Conservation (phyloP, 176 grass and related monocot genomes). For the Cenchrus fungigraminus region DNA sequence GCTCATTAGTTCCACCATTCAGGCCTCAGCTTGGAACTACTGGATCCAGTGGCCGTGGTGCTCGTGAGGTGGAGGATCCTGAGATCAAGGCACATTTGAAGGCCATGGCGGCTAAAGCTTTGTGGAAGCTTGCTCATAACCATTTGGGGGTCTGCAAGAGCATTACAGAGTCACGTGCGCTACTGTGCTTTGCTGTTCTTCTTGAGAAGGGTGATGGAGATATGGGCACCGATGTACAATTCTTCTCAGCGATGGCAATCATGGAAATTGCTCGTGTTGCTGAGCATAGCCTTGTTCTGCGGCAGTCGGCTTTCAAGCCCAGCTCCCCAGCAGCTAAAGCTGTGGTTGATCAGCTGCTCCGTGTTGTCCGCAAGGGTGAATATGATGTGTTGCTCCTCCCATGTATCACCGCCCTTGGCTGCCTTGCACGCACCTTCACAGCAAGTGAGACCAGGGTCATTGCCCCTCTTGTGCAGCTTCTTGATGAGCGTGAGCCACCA, state of each 20-base stretch:
- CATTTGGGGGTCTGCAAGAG: constrained; percentile 74
- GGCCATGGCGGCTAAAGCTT: constrained; percentile 76
- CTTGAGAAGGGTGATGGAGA: constrained; percentile 79
- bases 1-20: constrained; percentile 34
- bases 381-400: constrained; percentile 70
- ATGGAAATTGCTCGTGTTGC: constrained; percentile 81
- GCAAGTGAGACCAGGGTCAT: constrained; percentile 77
- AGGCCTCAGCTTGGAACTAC: constrained; percentile 41
- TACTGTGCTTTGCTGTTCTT: constrained; percentile 81
- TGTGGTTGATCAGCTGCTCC: constrained; percentile 80
- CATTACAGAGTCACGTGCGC: constrained; percentile 85
- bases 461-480: constrained; percentile 70
- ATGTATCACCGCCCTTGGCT: constrained; percentile 73
- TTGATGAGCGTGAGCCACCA: constrained; percentile 68
- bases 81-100: constrained; percentile 72
- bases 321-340: constrained; percentile 73
- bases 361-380: constrained; percentile 58
- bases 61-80: constrained; percentile 58
- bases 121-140: constrained; percentile 73
- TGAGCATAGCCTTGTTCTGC: constrained; percentile 64
- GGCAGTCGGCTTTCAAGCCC: constrained; percentile 89
- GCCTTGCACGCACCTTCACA: constrained; percentile 76
- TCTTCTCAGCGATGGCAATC: constrained; percentile 75
- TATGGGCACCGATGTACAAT: constrained; percentile 53
- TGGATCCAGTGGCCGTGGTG: constrained; percentile 50